phyloP scores from a whole-genome alignment of 73 alveolate species.

The Tetrahymena malaccensis region DNA sequence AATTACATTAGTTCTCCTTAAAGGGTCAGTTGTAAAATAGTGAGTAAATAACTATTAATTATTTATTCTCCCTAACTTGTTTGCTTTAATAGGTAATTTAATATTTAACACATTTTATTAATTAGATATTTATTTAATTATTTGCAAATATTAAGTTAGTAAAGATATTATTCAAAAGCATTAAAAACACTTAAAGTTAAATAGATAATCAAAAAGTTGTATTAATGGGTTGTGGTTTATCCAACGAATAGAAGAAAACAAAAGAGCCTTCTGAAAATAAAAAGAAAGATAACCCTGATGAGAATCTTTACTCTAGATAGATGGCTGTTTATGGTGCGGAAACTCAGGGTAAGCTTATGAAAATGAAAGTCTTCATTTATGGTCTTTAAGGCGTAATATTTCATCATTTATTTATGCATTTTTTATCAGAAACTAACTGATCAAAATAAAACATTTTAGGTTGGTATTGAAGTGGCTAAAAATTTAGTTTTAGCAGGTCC shows the following conservation, averaged over 20 bases:
- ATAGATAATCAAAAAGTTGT: background rate
- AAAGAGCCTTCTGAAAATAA: background rate
- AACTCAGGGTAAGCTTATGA: slow-evolving; percentile 18
- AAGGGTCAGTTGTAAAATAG: background rate
- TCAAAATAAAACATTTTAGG: background rate
- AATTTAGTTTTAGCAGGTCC: slow-evolving; percentile 97
- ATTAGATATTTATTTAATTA: background rate
- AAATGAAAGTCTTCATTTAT: slow-evolving; percentile 28
- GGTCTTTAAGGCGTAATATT: slow-evolving; percentile 44
- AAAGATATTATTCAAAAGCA: background rate
- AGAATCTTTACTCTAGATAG: slow-evolving; percentile 39
- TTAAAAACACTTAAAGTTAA: background rate
- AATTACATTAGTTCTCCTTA: background rate
- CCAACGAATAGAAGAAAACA: background rate
- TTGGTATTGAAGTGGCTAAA: slow-evolving; percentile 95
- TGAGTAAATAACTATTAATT: background rate
- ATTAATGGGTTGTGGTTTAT: background rate
- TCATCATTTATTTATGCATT: slow-evolving; percentile 19
- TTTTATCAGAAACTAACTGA: background rate
- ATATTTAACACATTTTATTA: background rate
- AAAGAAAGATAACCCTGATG: slow-evolving; percentile 19
- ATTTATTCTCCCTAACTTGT: background rate
- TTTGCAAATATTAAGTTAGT: background rate
- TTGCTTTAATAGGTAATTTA: background rate
- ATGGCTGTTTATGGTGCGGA: slow-evolving; percentile 45